A percentile compares a stretch with the other conserved stretches of the same genome.
These are phyloP conservation scores for Corymbia calophylla DNA, from an alignment of 441 rosid species.

Conservation along the genomic window DNA sequence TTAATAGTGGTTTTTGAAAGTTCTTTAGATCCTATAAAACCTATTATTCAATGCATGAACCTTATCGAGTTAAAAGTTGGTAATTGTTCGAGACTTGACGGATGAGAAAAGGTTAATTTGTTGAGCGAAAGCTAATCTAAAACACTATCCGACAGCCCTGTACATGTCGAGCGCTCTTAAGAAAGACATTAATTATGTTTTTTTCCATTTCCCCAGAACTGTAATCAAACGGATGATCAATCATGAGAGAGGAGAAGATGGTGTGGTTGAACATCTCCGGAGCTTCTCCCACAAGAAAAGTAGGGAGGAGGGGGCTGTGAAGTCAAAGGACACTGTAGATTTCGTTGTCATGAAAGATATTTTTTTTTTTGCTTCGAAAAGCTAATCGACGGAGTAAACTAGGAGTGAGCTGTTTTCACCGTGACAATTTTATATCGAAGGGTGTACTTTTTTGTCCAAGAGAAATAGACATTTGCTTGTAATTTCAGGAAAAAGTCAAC, in stretches of 20 bases:
- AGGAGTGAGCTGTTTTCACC: background rate
- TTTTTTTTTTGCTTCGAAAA: background rate
- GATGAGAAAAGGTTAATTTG: background rate
- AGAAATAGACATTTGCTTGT: background rate
- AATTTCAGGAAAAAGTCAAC: background rate
- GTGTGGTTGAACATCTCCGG: background rate
- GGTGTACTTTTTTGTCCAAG: background rate
- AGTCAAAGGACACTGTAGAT: background rate
- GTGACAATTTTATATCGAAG: background rate
- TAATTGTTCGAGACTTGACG: too few species aligned
- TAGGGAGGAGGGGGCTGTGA: background rate
- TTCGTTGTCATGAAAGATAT: background rate
- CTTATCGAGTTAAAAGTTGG: background rate
- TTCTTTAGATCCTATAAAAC: background rate
- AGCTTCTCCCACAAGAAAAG: background rate
- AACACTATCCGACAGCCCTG: background rate
- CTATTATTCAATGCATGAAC: accelerated
- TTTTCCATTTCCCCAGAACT: background rate
- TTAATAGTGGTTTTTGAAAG: background rate
- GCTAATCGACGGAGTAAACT: background rate
- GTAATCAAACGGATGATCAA: background rate
- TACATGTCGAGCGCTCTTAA: background rate
- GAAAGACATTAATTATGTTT: background rate
- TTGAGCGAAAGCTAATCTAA: background rate
- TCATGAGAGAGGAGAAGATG: background rate